Conservation (phyloP, 2,329 filamentous ascomycete genomes). For the Beauveria medogensis region DNA sequence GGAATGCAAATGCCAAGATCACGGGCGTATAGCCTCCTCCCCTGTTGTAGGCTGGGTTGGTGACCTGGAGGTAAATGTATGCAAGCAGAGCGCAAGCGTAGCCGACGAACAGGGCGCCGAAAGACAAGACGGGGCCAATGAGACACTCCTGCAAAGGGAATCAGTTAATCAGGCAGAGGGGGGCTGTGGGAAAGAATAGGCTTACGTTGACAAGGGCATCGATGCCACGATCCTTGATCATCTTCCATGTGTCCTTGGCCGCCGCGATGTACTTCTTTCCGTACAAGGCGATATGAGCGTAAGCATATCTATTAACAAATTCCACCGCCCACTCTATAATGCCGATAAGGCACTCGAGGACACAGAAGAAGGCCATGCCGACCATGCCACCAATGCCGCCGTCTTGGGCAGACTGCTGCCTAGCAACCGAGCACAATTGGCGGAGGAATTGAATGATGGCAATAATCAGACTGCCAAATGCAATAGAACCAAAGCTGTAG, state of each 20-base stretch:
- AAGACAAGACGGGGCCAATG: slow-evolving; percentile 63
- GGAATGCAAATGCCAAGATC: slow-evolving; percentile 75
- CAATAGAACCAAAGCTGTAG: slow-evolving; percentile 88
- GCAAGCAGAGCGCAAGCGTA: slow-evolving; percentile 75
- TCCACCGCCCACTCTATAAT: slow-evolving; percentile 78
- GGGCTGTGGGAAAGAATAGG: neutral
- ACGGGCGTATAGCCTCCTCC: slow-evolving; percentile 63
- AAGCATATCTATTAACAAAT: slow-evolving; percentile 88
- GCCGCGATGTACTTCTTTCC: slow-evolving; percentile 80
- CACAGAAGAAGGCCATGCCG: slow-evolving; percentile 58
- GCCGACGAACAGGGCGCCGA: slow-evolving; percentile 75
- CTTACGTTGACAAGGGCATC: slow-evolving; percentile 73
- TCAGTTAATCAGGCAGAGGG: slow-evolving; percentile 14
- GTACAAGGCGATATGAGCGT: slow-evolving; percentile 87
- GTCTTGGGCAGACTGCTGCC: slow-evolving; percentile 52
- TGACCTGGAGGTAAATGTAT: slow-evolving; percentile 81
- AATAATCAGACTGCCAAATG: slow-evolving; percentile 75
- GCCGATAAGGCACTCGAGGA: slow-evolving; percentile 67
- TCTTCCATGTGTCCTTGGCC: slow-evolving; percentile 81
- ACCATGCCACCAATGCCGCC: slow-evolving; percentile 67
- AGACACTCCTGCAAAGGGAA: slow-evolving; percentile 54
- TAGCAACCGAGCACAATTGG: slow-evolving; percentile 73
- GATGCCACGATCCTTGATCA: slow-evolving; percentile 88
- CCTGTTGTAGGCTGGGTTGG: slow-evolving; percentile 68
- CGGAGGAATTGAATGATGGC: slow-evolving; percentile 80